Evolutionary conservation across 768 basidiomycete genomes (phyloP), one percentile per base, ranked within the genome.

Genomic region (Hericium coralloides): DNA sequence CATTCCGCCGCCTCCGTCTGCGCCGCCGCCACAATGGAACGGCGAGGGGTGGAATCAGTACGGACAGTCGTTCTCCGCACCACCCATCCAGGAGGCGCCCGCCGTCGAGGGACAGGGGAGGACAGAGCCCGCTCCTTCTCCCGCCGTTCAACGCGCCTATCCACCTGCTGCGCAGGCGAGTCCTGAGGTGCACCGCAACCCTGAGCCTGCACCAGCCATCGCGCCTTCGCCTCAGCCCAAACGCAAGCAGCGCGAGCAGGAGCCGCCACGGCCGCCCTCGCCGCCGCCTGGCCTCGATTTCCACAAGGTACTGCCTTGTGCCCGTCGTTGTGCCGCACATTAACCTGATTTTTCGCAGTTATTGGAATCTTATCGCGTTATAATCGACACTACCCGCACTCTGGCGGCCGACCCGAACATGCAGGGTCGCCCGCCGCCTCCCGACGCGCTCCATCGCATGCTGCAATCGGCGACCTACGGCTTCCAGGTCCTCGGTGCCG

Each of bases 401-500:
- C 52, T 73, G 55, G 26, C 55, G 39, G 56, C 61, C 52, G 67
- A 68, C 38, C 57, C 64, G 31, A 52, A 59, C 4, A 55, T 66
- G 65, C 57, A 65, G 62, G 58, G 63, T 37, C 59, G 64, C 51
- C 60, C 63, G 54, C 53, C 65, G 58, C 52, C 52, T 57, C 38
- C 66, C 63, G 61, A 64, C 12, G 51, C 71, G 18, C 64, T 78
- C n/a, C 78, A 79, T 12, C 72, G 71, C 57, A 75, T 78, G 72
- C 38, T 71, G 51, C 75, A 76, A 62, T 74, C 77, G 38, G 77
- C 78, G 38, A 66, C 63, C 57, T 70, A 69, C 57, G 73, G 77
- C 41, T 61, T 60, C 43, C 70, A 73, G 60, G 69, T 78, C 68
- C 64, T 84, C n/a, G 77, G 79, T 47, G 69, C 77, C n/a, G 70